Conservation (phyloP, 78 protist species). For the Protostelium mycophagum region DNA sequence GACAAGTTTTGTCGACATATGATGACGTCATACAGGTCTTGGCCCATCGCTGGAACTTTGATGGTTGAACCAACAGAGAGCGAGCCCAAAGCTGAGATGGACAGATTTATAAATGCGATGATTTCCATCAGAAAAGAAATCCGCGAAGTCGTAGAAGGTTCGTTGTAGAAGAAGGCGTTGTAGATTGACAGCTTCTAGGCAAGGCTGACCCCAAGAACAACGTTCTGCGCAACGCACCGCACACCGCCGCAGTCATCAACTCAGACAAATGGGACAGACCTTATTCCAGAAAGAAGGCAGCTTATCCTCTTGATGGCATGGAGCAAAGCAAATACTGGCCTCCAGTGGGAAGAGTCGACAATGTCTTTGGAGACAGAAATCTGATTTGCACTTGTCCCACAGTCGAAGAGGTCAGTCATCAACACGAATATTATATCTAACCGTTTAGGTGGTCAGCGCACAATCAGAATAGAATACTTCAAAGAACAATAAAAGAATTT, state of each 20-base stretch:
- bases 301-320: slow-evolving; percentile 55
- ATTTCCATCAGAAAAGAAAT: slow-evolving; percentile 91
- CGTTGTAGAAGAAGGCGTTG: neutral
- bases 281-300: slow-evolving; percentile 60
- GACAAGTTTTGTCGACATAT: neutral
- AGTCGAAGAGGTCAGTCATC: slow-evolving; percentile 8
- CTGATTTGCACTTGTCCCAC: slow-evolving; percentile 81
- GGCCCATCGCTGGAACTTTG: slow-evolving; percentile 94
- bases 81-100: slow-evolving; percentile 87
- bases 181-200: neutral
- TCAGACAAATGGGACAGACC: slow-evolving; percentile 57
- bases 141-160: slow-evolving; percentile 77
- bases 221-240: slow-evolving; percentile 86
- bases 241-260: slow-evolving; percentile 66
- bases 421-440: no score
- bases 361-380: slow-evolving; percentile 87
- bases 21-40: slow-evolving; percentile 11
- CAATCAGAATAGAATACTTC: no score
- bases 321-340: slow-evolving; percentile 76
- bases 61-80: slow-evolving; percentile 98
- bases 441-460: no score
- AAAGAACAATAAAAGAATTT: no score
- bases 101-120: slow-evolving; percentile 91
- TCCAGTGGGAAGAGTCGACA: slow-evolving; percentile 73
- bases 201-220: slow-evolving; percentile 67